These are phyloP conservation scores for Biscutella laevigata DNA, from an alignment of 441 rosid species.

Conservation along the genomic window DNA sequence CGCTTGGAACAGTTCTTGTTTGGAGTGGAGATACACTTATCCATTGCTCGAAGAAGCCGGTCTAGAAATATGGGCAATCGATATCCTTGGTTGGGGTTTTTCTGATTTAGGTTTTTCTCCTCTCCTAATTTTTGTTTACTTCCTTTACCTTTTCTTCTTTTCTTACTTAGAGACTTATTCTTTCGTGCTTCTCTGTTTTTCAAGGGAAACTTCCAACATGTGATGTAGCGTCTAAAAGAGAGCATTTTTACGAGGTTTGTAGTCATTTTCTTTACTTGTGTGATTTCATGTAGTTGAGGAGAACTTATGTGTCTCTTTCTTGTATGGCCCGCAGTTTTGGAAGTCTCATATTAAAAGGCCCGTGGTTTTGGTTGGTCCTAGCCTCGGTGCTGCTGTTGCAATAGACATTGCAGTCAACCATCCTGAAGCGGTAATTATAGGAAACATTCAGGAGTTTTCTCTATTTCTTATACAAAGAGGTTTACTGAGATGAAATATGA, in stretches of 20 bases:
- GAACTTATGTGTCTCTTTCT: neutral
- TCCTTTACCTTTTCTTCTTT: neutral
- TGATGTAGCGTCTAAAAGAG: constrained; percentile 60
- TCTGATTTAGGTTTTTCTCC: constrained; percentile 66
- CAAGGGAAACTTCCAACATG: constrained; percentile 57
- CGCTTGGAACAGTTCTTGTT: constrained; percentile 61
- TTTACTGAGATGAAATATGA: neutral
- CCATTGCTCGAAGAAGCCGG: constrained; percentile 87
- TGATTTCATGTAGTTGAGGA: neutral
- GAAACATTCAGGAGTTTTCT: neutral
- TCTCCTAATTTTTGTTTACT: constrained; percentile 6
- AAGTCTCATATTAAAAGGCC: constrained; percentile 69
- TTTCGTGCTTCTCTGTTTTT: neutral
- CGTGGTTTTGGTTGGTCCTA: constrained; percentile 76
- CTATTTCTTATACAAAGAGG: neutral
- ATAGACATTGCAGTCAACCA: constrained; percentile 66
- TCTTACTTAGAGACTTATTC: neutral
- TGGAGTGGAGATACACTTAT: constrained; percentile 83
- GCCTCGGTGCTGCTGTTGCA: constrained; percentile 94
- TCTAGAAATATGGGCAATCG: constrained; percentile 80
- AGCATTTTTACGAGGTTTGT: constrained; percentile 71
- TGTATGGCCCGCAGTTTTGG: constrained; percentile 54
- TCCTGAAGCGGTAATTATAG: constrained; percentile 67
- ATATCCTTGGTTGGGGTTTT: constrained; percentile 96
- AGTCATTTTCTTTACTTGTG: neutral